Percentiles rank a stretch among this genome's conserved stretches.
phyloP scores from a whole-genome alignment of 768 basidiomycete genomes.

The Agrocybe praecox region DNA sequence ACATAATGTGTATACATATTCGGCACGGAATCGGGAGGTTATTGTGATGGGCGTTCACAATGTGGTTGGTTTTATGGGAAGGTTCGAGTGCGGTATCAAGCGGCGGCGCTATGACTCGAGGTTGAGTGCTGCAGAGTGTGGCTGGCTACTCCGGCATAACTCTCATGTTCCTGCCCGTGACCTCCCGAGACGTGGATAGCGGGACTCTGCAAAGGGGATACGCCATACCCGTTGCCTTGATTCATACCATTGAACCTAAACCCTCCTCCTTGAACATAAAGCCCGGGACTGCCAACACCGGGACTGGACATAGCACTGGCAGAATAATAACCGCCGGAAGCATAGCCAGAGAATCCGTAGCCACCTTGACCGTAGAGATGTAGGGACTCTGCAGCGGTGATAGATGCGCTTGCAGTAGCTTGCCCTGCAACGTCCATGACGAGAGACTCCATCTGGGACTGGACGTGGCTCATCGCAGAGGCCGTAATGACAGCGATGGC shows the following conservation, averaged over 20 bases:
- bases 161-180: slow-evolving; percentile 2
- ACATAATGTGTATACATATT: no score
- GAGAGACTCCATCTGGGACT: slow-evolving; percentile 8
- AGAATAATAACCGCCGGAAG: not conserved
- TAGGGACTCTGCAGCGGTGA: slow-evolving; percentile 14
- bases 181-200: not conserved
- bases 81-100: no score
- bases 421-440: slow-evolving; percentile 13
- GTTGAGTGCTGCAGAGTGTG: not conserved
- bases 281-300: not conserved
- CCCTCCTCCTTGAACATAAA: not conserved
- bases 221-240: no score
- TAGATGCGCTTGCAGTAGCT: slow-evolving; percentile 11
- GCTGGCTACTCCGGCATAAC: slow-evolving; percentile 9
- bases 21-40: no score
- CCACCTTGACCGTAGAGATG: slow-evolving; percentile 1
- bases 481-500: slow-evolving; percentile 11
- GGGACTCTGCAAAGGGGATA: not conserved
- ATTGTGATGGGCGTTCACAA: no score
- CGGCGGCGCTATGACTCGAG: no score
- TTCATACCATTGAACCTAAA: not conserved
- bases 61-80: no score
- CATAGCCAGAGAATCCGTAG: not conserved
- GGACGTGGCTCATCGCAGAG: slow-evolving; percentile 16
- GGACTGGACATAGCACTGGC: not conserved